Evolutionary conservation across 2,329 filamentous ascomycete species (phyloP), one percentile per base, ranked within the genome.

Genomic region (Pseudocercospora musae): DNA sequence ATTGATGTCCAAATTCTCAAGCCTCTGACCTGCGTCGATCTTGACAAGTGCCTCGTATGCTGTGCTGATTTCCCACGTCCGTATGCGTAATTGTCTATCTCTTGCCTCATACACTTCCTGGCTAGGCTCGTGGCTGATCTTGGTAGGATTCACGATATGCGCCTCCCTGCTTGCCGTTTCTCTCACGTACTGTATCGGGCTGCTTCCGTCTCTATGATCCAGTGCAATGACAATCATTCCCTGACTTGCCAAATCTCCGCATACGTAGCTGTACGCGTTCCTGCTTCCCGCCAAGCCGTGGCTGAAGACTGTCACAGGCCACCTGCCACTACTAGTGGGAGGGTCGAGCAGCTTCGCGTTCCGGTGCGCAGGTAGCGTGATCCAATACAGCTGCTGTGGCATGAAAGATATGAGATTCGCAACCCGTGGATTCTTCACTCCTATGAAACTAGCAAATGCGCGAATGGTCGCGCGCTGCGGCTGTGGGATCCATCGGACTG

Each of bases 261-360:
- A 88, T 23, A 96, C 78, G 71, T 93, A 89, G n/a, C 90, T 94
- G 78, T 96, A 96, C 10, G 90, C 87, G 71, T 95, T 95, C 67
- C 90, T 84, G 63, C 86, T 88, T 40, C 92, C 92, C 40, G 90
- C 92, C 1, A 96, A 81, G 0, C 92, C 92, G 73, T 96, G 92
- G 1, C 91, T 95, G 77, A 96, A 96, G 65, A 96, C 81, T 79
- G 92, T 87, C 0, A 91, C 89, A 0, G 92, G 91, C 89, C 90
- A 95, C 78, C 86, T 80, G 60, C 81, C 78, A 62, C 62, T 85
- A 71, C 62, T 79, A 63, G 72, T 79, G 1, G 76, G 74, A 21
- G 79, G 74, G 31, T 77, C 72, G 40, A 87, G 82, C 7, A 93
- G 76, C 5, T 82, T 80, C 10, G 90, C 90, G 73, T 92, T 90